Percentiles rank a stretch among this genome's conserved stretches.
Evolutionary conservation across 2,329 filamentous ascomycete genomes (phyloP).

Genomic region (Ceratocystis lukuohia): DNA sequence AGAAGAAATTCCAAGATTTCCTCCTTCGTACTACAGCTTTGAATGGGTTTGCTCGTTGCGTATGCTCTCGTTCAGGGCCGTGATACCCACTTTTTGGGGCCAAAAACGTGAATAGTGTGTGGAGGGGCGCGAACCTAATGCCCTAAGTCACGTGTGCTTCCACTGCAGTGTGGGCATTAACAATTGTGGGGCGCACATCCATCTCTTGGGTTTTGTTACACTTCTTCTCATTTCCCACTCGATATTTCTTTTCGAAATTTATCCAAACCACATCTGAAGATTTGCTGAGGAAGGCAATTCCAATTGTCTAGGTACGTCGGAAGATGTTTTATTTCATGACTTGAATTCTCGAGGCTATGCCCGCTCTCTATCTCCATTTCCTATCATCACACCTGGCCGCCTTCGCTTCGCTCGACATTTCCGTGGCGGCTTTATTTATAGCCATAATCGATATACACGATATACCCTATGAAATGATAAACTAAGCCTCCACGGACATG

Average conservation of each 20-base stretch:
- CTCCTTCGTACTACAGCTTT: constrained; percentile 8
- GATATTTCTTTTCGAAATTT: constrained; percentile 26
- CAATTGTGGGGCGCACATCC: constrained; percentile 22
- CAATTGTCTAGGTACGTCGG: constrained; percentile 51
- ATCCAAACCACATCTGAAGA: constrained; percentile 37
- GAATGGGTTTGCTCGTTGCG: constrained; percentile 8
- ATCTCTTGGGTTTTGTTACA: constrained; percentile 22
- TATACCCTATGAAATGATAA: neutral
- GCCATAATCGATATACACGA: neutral
- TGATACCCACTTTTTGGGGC: neutral
- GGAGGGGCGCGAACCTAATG: constrained; percentile 20
- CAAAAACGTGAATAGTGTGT: constrained; percentile 12
- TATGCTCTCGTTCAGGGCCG: constrained; percentile 9
- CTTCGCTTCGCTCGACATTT: constrained; percentile 12
- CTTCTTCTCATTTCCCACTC: neutral
- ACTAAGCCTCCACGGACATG: neutral
- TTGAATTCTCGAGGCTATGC: constrained; percentile 12
- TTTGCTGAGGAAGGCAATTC: constrained; percentile 51
- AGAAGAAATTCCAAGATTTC: constrained; percentile 13
- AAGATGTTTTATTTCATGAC: constrained; percentile 31
- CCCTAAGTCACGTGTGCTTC: constrained; percentile 19
- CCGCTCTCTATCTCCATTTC: constrained; percentile 3
- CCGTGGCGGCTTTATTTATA: neutral
- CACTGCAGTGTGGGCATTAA: constrained; percentile 13
- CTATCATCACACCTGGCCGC: constrained; percentile 14